Base-by-base conservation (phyloP, 179 eudicot genomes). In the Beta corolliflora region DNA sequence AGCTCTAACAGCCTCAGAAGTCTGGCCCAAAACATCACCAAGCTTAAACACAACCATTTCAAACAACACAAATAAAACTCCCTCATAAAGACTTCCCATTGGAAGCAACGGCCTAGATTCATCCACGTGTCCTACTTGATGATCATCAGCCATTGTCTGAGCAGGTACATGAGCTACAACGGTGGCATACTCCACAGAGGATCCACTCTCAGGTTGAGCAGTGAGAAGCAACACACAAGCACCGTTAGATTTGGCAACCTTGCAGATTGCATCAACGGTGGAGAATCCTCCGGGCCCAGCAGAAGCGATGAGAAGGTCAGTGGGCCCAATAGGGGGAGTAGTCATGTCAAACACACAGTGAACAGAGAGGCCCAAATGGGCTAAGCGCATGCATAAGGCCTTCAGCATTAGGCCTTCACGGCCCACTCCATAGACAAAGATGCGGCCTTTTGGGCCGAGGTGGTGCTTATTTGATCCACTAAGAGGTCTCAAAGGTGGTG, bases 1-100 rank as follows among this genome's bases (percentile, higher is more conserved):
- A 72, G 92, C 82, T 60, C 94, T 86, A 4, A 91, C 82, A 25
- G 69, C 86, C 60, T 88, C 88, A 8, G 92, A 87, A 9, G 76
- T 86, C 77, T 88, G 89, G 3, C 89, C 90, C 88, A 94, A 89
- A 65, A 90, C 84, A 78, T 85, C 84, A 29, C 83, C 89, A 92
- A 94, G 85, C 83, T 52, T 85, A 73, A 85, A 95, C 81, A 95
- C 91, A 79, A 91, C 93, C 93, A 94, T 94, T 89, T 95, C 98
- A 83, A 95, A 95, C 89, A 94, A 81, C 86, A 95, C 98, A 85
- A 84, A 94, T 90, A 94, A 77, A 9, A 93, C 94, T 21, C 97
- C 99, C 71, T 94, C 98, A 53, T 94, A 95, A 13, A 91, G 53
- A 80, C 99, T 94, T 71, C 99, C 99, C 99, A 95, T 95, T 7